Evolutionary conservation across 2,329 filamentous ascomycete species (phyloP), one percentile per base, ranked within the genome.

Genomic region (Diaporthe amygdali): DNA sequence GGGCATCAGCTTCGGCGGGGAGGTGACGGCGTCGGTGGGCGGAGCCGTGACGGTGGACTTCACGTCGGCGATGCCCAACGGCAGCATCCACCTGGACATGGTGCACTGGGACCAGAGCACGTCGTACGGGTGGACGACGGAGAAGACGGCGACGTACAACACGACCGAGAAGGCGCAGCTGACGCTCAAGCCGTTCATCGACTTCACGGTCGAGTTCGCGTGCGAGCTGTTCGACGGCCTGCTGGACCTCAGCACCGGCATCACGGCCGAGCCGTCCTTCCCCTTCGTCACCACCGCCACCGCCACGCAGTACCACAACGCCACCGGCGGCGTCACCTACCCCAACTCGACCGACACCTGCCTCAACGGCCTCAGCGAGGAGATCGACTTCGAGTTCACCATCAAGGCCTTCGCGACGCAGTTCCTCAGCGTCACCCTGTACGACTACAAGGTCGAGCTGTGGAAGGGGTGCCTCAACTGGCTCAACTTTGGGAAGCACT

Each of bases 161-260:
- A 22, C 63, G 49, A 68, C 71, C 27, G 71, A 72, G 69, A 41
- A 52, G 14, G 69, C 63, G 9, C 46, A 52, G 17, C 14, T 72
- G 20, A 68, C 64, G 2, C 27, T 72, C 5, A 59, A 32, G 56
- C 71, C 71, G 5, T 71, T 64, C 30, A 56, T 72, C 46, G 71
- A 72, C 69, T 72, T 72, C 56, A 72, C 63, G n/a, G 69, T 72
- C 49, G 71, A 72, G 55, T 72, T 72, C 59, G 71, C 71, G 20
- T 66, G 55, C 69, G 56, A 71, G 25, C 44, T 72, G 39, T 71
- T 72, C 44, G 64, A 51, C 30, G 71, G 71, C 47, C 55, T 71
- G 32, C 10, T 72, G 34, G 71, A 72, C 49, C 69, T 72, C 55
- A 68, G 68, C 71, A 71, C 71, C 2, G 71, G 71, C 44, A 41